phyloP scores from a whole-genome alignment of 768 basidiomycete species.

The Leccinum subtestaceum region DNA sequence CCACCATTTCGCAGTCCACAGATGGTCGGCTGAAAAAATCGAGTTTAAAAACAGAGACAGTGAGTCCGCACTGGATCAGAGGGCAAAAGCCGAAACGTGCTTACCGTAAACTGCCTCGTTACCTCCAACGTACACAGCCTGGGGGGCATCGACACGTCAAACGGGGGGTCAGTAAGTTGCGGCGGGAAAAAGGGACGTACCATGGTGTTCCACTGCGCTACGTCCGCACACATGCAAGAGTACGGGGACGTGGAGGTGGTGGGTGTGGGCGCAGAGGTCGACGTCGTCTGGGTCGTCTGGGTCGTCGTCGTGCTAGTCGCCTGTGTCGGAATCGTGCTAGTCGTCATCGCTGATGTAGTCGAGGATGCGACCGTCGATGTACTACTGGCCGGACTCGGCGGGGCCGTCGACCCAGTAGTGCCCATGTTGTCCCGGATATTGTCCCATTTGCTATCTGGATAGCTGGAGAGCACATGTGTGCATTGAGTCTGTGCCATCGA shows the following conservation, averaged over 20 bases:
- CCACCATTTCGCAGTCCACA: constrained; percentile 57
- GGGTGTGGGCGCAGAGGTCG: constrained; percentile 7
- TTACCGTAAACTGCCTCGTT: constrained; percentile 40
- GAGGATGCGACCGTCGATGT: neutral
- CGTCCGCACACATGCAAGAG: constrained; percentile 40
- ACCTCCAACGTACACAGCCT: constrained; percentile 38
- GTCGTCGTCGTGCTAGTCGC: neutral
- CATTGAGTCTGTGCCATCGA: neutral
- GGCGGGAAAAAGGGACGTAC: constrained; percentile 9
- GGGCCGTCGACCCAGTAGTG: constrained; percentile 14
- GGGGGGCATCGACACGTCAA: neutral
- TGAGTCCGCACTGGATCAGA: neutral
- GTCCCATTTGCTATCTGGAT: constrained; percentile 67
- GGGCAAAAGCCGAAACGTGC: constrained; percentile 8
- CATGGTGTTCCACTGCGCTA: constrained; percentile 40
- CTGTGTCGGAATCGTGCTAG: neutral
- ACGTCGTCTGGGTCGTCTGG: neutral
- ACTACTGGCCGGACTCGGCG: constrained; percentile 22
- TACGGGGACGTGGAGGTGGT: constrained; percentile 6
- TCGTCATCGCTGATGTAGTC: neutral
- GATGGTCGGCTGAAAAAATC: constrained; percentile 34
- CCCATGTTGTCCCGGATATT: constrained; percentile 68
- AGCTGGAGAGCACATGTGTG: constrained; percentile 34
- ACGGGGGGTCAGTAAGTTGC: neutral
- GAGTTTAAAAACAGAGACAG: neutral